phyloP scores from a whole-genome alignment of 305 asterid genomes.

The Fraxinus greggii region DNA sequence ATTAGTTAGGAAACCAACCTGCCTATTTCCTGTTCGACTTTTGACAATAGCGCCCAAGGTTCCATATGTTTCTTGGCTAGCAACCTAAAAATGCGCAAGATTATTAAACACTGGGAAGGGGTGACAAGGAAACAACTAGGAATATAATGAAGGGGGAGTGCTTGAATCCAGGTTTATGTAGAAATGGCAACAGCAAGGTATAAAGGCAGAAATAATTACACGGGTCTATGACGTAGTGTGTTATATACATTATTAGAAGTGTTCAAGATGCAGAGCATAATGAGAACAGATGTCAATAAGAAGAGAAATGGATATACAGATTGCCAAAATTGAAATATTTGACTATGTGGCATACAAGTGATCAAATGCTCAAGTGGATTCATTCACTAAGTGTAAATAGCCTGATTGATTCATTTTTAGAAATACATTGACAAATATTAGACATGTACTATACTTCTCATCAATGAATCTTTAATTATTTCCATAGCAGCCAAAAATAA shows the following conservation, averaged over 20 bases:
- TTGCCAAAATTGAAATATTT: not conserved
- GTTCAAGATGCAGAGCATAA: not conserved
- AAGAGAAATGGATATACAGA: not conserved
- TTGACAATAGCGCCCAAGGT: slow-evolving; percentile 93
- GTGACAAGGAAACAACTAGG: not conserved
- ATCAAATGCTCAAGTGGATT: not conserved
- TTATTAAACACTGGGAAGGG: slow-evolving; percentile 14
- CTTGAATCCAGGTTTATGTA: not conserved
- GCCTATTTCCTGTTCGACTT: slow-evolving; percentile 82
- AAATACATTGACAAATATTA: not conserved
- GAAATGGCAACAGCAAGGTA: not conserved
- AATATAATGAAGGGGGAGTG: not conserved
- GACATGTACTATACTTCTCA: not conserved
- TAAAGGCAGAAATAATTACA: not conserved
- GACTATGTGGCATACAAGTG: not conserved
- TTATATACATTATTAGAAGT: not conserved
- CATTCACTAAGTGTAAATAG: not conserved
- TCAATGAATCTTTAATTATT: not conserved
- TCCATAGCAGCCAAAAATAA: not conserved
- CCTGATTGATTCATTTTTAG: not conserved
- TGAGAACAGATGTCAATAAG: not conserved
- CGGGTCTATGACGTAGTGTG: not conserved
- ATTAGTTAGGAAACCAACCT: slow-evolving; percentile 93
- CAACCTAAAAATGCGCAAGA: slow-evolving; percentile 56
- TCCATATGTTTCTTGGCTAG: slow-evolving; percentile 95